Base-by-base conservation (phyloP, 2,329 filamentous ascomycete species). In the Verticillium zaregamsianum region DNA sequence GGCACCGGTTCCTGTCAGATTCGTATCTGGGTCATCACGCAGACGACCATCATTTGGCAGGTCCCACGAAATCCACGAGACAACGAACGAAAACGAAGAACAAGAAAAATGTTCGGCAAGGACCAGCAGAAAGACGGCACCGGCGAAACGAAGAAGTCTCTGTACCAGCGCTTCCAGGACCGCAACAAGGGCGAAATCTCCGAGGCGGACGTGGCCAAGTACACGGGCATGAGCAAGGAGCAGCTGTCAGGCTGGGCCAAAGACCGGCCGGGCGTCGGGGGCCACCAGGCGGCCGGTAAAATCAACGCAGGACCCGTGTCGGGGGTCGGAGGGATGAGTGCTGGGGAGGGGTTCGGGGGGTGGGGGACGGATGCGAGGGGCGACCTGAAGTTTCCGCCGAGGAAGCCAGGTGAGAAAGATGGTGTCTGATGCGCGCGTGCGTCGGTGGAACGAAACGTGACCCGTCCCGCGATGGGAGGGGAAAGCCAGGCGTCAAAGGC, bases 151-250 rank as follows among this genome's bases (percentile, higher is more conserved):
- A 70, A 74, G 28, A 70, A 68, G 59, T 71, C 71, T 8, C 63
- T 76, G 33, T 76, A 73, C 66, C 67, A 70, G 37, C 69, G 72
- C 60, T 70, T 67, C 62, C 69, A 73, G 58, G 70, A 71, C 55
- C 45, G 45, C 17, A 68, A 70, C 52, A 76, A 76, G 65, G 68
- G 66, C 55, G 63, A 65, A 33, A 70, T 76, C 55, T 74, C 71
- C 64, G 76, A 79, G 62, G 75, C 75, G 12, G 76, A 78, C 63
- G 65, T 79, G 32, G 58, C 70, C 32, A 77, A 77, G 63, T 77
- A 78, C 71, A 78, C 76, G 37, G 77, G 77, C 66, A 79, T 73
- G 66, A 66, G 67, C 28, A 67, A 66, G 15, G 67, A 57, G 0
- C 64, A 73, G 66, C 68, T 80, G 59, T 68, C 70, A 25, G 37